These are phyloP conservation scores for Globisporangium ultimum DNA, from an alignment of 352 stramenopile genomes.

Conservation along the genomic window DNA sequence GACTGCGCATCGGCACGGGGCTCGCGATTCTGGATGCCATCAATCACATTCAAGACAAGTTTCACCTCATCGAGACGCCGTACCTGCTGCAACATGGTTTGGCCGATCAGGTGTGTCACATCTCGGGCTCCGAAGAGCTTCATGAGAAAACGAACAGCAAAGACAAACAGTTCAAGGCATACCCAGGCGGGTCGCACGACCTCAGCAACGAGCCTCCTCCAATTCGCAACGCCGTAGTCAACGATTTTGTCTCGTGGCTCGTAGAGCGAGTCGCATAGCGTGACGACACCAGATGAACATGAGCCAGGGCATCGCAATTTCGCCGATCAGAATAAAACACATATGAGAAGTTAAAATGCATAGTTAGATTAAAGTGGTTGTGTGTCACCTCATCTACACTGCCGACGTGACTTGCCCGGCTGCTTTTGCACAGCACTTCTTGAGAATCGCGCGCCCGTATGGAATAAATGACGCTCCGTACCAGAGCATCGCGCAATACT, in stretches of 20 bases:
- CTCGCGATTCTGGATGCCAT: conserved; percentile 69
- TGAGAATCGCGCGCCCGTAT: conserved; percentile 74
- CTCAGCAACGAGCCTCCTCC: conserved; percentile 65
- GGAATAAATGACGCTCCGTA: conserved; percentile 81
- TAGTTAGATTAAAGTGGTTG: not conserved
- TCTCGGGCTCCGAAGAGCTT: conserved; percentile 60
- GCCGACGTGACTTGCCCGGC: conserved; percentile 38
- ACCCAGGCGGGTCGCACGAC: conserved; percentile 59
- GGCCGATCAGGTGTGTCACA: conserved; percentile 63
- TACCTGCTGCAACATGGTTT: conserved; percentile 76
- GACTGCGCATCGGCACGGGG: conserved; percentile 68
- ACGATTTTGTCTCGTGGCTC: conserved; percentile 74
- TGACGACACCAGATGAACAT: no score
- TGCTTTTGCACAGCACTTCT: conserved; percentile 62
- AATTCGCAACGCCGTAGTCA: conserved; percentile 58
- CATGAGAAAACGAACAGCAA: conserved; percentile 45
- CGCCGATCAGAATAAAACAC: not conserved
- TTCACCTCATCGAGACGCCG: conserved; percentile 59
- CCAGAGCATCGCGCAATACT: conserved; percentile 83
- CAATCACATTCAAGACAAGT: conserved; percentile 46
- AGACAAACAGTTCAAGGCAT: conserved; percentile 74
- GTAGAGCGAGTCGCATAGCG: conserved; percentile 27
- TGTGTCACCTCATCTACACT: conserved; percentile 12
- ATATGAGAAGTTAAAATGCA: conserved; percentile 2
- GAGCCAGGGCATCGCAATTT: no score